Percentiles rank a stretch among this genome's conserved stretches.
Evolutionary conservation across 441 rosid species (phyloP).

Genomic region (Theobroma grandiflorum): DNA sequence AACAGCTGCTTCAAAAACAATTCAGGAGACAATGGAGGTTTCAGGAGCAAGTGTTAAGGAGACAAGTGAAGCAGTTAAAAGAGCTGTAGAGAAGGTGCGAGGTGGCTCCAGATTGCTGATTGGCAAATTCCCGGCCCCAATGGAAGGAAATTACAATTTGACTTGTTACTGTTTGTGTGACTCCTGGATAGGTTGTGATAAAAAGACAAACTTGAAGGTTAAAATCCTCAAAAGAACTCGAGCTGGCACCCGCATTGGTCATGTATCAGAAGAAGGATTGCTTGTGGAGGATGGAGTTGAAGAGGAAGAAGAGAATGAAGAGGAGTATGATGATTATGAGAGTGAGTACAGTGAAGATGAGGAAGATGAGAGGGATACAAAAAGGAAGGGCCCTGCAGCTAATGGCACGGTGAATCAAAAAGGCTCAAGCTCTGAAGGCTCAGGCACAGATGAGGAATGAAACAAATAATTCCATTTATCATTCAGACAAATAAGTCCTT

Average conservation of each 20-base stretch:
- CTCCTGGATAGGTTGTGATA: constrained; percentile 95
- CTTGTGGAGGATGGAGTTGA: constrained; percentile 83
- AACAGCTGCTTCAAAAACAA: constrained; percentile 85
- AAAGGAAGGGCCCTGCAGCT: constrained; percentile 56
- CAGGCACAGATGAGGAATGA: constrained; percentile 80
- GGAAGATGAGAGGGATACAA: constrained; percentile 70
- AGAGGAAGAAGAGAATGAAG: constrained; percentile 92
- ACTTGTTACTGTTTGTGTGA: constrained; percentile 89
- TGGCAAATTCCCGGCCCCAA: constrained; percentile 90
- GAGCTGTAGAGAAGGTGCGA: constrained; percentile 81
- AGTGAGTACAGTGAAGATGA: constrained; percentile 97
- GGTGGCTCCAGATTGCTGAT: constrained; percentile 83
- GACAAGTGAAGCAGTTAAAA: constrained; percentile 67
- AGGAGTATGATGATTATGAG: constrained; percentile 86
- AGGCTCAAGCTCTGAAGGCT: constrained; percentile 74
- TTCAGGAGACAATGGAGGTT: constrained; percentile 92
- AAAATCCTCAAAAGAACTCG: constrained; percentile 88
- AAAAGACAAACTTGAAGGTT: constrained; percentile 66
- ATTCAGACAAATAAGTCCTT: constrained; percentile 20
- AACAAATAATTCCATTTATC: constrained; percentile 26
- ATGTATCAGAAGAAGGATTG: constrained; percentile 70
- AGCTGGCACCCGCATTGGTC: constrained; percentile 77
- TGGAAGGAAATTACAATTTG: constrained; percentile 87
- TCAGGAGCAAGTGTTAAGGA: constrained; percentile 83
- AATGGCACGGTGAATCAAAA: constrained; percentile 57